Base-by-base conservation (phyloP, 2,329 filamentous ascomycete genomes). In the Colletotrichum sidae region DNA sequence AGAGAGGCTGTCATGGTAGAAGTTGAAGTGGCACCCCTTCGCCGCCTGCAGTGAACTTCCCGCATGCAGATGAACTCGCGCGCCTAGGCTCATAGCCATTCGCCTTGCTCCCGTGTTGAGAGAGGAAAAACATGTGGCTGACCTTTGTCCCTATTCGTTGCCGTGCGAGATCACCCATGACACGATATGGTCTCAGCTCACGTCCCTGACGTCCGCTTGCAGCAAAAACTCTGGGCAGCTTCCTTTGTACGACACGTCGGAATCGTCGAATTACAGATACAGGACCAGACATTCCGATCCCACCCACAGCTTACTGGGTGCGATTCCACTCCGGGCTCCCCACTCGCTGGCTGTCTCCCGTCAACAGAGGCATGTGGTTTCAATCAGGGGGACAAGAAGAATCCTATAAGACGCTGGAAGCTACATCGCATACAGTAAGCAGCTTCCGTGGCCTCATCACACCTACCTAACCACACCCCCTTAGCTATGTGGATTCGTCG, bases 71-170 rank as follows among this genome's bases (percentile, higher is more conserved):
- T 25, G 25, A 25, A 25, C 25, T 49, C 15, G 49, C 37, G 53
- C 41, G 42, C 47, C 12, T 47, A 55, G 46, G 55, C 46, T 65
- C 57, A 46, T 41, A 41, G 46, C 41, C 25, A 25, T 5, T 25
- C 25, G 25, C 25, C 49, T 53, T 54, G 17, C 45, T 62, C 13
- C 38, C 44, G 34, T 33, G 35, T 63, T 42, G 37, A 53, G 25
- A 25, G 25, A 25, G 25, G 17, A 17, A 17, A 53, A 62, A 51
- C 47, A 62, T 66, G 63, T 57, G 63, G 63, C 53, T 44, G 33
- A 44, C 33, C 42, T 57, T 57, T 57, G 52, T 66, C 59, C 49
- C 42, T 50, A 66, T 57, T 66, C 53, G 59, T 63, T 54, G 63
- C 63, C 59, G 53, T 57, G 53, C 58, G 33, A 57, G 42, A 63